Conservation (phyloP, 805 yeast species). For the Barnettozyma populi region DNA sequence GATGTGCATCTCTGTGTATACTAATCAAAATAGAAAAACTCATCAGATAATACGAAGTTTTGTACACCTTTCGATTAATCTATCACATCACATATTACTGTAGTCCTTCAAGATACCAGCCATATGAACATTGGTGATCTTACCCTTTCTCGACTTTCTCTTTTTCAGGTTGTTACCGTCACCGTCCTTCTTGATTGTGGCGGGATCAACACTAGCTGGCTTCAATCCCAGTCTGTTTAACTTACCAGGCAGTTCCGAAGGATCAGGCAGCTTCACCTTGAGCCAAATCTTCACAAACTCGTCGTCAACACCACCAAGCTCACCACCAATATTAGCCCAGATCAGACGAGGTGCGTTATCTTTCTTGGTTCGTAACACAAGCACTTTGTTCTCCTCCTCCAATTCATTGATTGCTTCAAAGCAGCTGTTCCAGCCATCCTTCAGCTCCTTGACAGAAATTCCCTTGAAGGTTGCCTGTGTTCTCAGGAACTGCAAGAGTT, state of each 20-base stretch:
- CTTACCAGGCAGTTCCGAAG: constrained; percentile 72
- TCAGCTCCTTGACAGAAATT: constrained; percentile 59
- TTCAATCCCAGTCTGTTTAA: constrained; percentile 82
- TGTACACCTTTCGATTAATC: neutral
- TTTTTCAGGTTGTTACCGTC: constrained; percentile 52
- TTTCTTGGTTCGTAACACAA: constrained; percentile 86
- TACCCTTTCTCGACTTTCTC: constrained; percentile 89
- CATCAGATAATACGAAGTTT: neutral
- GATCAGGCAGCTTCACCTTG: constrained; percentile 70
- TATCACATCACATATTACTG: constrained; percentile 24
- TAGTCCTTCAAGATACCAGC: constrained; percentile 92
- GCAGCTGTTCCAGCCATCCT: constrained; percentile 95
- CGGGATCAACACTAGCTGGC: constrained; percentile 98
- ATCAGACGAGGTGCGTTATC: constrained; percentile 89
- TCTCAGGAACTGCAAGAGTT: constrained; percentile 65
- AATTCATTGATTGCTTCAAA: constrained; percentile 69
- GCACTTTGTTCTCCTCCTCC: constrained; percentile 69
- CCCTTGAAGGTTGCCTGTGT: constrained; percentile 87
- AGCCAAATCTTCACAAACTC: constrained; percentile 85
- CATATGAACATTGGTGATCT: constrained; percentile 94
- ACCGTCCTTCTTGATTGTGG: constrained; percentile 66
- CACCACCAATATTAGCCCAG: constrained; percentile 84
- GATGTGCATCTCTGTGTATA: constrained; percentile 1
- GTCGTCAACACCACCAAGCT: constrained; percentile 63
- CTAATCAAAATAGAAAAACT: too few relatives aligned